These are phyloP conservation scores for Phytophthora macrochlamydospora DNA, from an alignment of 352 stramenopile genomes.

Conservation along the genomic window DNA sequence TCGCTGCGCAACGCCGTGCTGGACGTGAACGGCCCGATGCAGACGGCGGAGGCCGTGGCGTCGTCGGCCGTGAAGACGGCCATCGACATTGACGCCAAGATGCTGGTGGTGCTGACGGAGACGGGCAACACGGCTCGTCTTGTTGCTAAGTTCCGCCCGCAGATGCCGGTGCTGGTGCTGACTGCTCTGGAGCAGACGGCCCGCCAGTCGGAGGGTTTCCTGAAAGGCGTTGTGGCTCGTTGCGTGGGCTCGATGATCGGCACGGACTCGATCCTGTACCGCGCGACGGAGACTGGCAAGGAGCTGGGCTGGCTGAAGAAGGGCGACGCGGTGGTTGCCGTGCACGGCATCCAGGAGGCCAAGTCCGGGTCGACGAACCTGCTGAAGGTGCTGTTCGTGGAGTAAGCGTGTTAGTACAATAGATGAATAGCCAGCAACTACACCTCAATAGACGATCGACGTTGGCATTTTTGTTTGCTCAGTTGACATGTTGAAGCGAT, in stretches of 20 bases:
- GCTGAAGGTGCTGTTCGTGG: constrained; percentile 87
- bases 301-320: constrained; percentile 85
- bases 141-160: constrained; percentile 94
- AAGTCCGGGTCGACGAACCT: constrained; percentile 89
- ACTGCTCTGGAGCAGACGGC: constrained; percentile 48
- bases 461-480: too few species aligned
- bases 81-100: constrained; percentile 94
- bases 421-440: too few species aligned
- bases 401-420: constrained; percentile 38
- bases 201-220: constrained; percentile 59
- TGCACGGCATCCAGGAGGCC: constrained; percentile 89
- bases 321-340: constrained; percentile 87
- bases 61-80: constrained; percentile 97
- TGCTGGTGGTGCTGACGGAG: constrained; percentile 96
- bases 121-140: constrained; percentile 91
- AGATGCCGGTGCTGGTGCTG: constrained; percentile 58
- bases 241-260: constrained; percentile 85
- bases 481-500: too few species aligned
- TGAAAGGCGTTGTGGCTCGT: constrained; percentile 58
- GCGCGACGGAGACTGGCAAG: constrained; percentile 83
- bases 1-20: constrained; percentile 66
- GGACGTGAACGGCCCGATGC: constrained; percentile 58
- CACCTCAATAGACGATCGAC: too few species aligned
- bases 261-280: constrained; percentile 88
- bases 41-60: constrained; percentile 92